Percentiles rank a stretch among this genome's conserved stretches.
phyloP scores from a whole-genome alignment of 2,329 filamentous ascomycete genomes.

The Pseudogymnoascus sp. region DNA sequence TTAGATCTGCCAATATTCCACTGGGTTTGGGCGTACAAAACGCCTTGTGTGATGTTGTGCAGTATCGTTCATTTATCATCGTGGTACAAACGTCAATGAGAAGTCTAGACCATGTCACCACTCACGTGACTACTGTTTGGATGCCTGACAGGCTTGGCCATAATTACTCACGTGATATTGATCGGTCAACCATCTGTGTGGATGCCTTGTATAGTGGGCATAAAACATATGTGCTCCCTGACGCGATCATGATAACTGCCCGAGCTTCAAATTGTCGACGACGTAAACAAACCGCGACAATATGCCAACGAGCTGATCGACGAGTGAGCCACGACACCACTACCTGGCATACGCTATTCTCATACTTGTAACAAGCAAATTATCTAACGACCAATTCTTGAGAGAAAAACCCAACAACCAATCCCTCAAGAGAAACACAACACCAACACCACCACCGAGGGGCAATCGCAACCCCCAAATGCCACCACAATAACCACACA shows the following conservation, averaged over 20 bases:
- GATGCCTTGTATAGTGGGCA: not conserved
- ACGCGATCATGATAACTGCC: not conserved
- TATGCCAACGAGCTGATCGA: not conserved
- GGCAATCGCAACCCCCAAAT: not conserved
- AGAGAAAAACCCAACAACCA: not conserved
- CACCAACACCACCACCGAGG: not conserved
- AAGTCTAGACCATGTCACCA: not conserved
- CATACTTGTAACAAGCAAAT: not conserved
- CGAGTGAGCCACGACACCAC: not conserved
- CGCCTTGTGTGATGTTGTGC: not conserved
- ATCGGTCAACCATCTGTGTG: not conserved
- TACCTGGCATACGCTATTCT: not conserved
- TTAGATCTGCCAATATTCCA: not conserved
- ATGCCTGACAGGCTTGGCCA: not conserved
- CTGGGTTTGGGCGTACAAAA: not conserved
- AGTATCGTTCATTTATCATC: too few relatives aligned
- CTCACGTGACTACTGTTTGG: not conserved
- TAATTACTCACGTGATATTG: not conserved
- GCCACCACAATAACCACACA: not conserved
- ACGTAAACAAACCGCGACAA: not conserved
- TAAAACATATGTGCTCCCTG: not conserved
- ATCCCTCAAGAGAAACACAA: not conserved
- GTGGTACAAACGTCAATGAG: not conserved
- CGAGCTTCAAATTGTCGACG: not conserved
- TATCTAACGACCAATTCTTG: not conserved